Percentiles rank a stretch among this genome's conserved stretches.
Conservation (phyloP, 2,329 filamentous ascomycete genomes). For the Aspergillus sp. region DNA sequence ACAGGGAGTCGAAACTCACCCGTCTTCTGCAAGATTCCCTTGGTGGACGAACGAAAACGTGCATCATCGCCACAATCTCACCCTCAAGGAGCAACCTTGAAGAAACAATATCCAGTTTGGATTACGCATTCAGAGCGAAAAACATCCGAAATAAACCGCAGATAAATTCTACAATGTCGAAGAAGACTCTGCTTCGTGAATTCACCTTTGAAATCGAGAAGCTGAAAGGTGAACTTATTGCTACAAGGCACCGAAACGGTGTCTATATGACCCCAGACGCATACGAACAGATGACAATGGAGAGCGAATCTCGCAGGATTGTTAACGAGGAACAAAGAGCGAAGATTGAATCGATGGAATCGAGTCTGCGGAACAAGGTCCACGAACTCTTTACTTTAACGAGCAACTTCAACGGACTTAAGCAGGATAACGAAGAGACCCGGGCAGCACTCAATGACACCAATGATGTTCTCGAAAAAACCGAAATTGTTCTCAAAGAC, state of each 20-base stretch:
- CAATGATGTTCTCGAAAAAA: constrained; percentile 76
- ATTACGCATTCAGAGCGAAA: constrained; percentile 96
- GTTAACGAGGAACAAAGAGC: constrained; percentile 88
- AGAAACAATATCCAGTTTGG: constrained; percentile 95
- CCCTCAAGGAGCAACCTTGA: constrained; percentile 93
- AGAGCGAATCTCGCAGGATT: constrained; percentile 88
- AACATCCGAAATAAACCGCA: constrained; percentile 98
- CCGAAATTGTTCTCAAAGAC: constrained; percentile 73
- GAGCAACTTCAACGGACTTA: constrained; percentile 79
- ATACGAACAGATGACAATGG: constrained; percentile 85
- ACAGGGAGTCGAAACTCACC: constrained; percentile 91
- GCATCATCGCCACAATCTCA: constrained; percentile 95
- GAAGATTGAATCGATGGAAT: constrained; percentile 87
- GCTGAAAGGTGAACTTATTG: constrained; percentile 87
- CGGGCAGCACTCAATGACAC: constrained; percentile 70
- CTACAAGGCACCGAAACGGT: constrained; percentile 87
- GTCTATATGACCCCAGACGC: constrained; percentile 87
- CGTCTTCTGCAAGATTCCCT: constrained; percentile 92
- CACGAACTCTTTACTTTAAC: constrained; percentile 86
- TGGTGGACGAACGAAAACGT: constrained; percentile 92
- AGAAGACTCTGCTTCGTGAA: constrained; percentile 85
- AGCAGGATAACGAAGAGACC: constrained; percentile 82
- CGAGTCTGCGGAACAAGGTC: constrained; percentile 84
- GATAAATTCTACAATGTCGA: constrained; percentile 84
- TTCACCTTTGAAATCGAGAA: constrained; percentile 92